Conservation (phyloP, 2,329 filamentous ascomycete genomes). For the Cladosporium sp. region DNA sequence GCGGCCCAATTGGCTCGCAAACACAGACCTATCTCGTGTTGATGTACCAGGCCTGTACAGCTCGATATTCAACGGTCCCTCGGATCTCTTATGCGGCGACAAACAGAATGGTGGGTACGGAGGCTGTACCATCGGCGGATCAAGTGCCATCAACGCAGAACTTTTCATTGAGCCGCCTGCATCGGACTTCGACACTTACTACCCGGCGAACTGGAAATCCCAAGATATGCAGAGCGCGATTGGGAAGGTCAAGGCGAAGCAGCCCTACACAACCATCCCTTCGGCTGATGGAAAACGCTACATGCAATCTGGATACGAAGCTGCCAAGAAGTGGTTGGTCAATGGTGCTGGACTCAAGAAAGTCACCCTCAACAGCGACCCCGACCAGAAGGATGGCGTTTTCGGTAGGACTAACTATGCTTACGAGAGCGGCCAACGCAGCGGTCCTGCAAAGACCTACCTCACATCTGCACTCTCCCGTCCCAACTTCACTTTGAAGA, state of each 20-base stretch:
- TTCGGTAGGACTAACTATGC: conserved; percentile 49
- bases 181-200: conserved; percentile 50
- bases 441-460: conserved; percentile 48
- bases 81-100: conserved; percentile 41
- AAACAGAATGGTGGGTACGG: conserved; percentile 35
- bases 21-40: conserved; percentile 47
- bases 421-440: conserved; percentile 48
- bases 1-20: conserved; percentile 46
- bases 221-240: conserved; percentile 47
- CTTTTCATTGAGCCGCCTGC: conserved; percentile 52
- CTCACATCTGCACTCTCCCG: conserved; percentile 44
- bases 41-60: conserved; percentile 53
- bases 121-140: conserved; percentile 51
- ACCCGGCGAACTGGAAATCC: conserved; percentile 49
- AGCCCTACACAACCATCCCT: conserved; percentile 43
- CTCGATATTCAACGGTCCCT: conserved; percentile 45
- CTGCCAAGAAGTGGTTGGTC: conserved; percentile 49
- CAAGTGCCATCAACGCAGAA: conserved; percentile 52
- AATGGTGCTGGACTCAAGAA: conserved; percentile 45
- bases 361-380: conserved; percentile 44
- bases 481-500: conserved; percentile 44
- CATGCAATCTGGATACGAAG: conserved; percentile 46
- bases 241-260: conserved; percentile 40
- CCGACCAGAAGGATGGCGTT: conserved; percentile 44
- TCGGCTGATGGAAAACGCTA: conserved; percentile 46